These are phyloP conservation scores for Aristolochia fimbriata DNA, from an alignment of 164 flowering plant species.

Conservation along the genomic window DNA sequence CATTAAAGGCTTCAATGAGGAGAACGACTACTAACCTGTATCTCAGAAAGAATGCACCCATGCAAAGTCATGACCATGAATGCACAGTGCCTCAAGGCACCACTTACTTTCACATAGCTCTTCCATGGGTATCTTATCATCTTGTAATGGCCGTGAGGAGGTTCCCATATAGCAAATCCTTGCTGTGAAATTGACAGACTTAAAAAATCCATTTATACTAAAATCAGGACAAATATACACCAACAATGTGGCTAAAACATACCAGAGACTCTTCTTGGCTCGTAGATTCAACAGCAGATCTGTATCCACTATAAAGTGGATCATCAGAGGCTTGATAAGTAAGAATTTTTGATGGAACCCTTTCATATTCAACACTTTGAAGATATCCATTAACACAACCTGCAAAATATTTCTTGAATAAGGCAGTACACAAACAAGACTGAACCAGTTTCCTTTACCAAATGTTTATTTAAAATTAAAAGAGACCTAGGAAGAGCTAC, in stretches of 20 bases:
- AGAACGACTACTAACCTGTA: slow-evolving; percentile 49
- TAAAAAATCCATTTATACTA: background rate
- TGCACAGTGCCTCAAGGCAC: slow-evolving; percentile 85
- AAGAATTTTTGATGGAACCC: slow-evolving; percentile 74
- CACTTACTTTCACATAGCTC: slow-evolving; percentile 60
- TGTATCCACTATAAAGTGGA: slow-evolving; percentile 66
- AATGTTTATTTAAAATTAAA: too few species aligned
- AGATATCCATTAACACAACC: slow-evolving; percentile 76
- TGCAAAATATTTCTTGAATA: slow-evolving; percentile 13
- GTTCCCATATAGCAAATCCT: slow-evolving; percentile 84
- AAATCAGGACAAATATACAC: background rate
- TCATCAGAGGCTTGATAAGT: slow-evolving; percentile 76
- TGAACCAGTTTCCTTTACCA: too few species aligned
- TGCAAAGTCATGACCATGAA: slow-evolving; percentile 95
- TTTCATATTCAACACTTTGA: slow-evolving; percentile 60
- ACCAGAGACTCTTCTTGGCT: slow-evolving; percentile 70
- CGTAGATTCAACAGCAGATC: slow-evolving; percentile 69
- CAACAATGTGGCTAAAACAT: slow-evolving; percentile 1
- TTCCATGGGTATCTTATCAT: slow-evolving; percentile 69
- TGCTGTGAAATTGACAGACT: slow-evolving; percentile 29
- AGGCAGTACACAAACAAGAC: too few species aligned
- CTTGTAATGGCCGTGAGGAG: slow-evolving; percentile 85
- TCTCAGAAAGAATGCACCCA: slow-evolving; percentile 88
- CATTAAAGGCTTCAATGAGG: background rate
- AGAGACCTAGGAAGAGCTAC: too few species aligned